Conservation (phyloP, 257 asterid genomes). For the Penstemon eatonii region DNA sequence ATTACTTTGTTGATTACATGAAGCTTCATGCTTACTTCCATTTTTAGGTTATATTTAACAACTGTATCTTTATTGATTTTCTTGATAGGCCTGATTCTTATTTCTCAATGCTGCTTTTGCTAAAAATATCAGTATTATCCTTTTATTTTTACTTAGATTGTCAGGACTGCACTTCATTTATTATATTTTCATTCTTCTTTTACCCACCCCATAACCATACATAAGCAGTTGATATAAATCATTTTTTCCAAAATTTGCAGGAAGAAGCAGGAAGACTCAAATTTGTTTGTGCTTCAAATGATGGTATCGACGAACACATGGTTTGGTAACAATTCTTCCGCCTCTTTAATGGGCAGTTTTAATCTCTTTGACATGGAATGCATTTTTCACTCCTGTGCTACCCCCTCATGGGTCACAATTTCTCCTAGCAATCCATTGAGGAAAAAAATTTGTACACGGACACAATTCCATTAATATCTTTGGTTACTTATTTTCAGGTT, state of each 20-base stretch:
- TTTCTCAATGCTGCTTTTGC: background rate
- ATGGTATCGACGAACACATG: constrained; percentile 85
- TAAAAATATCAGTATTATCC: background rate
- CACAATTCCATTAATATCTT: constrained; percentile 15
- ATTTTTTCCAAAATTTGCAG: constrained; percentile 44
- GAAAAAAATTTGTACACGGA: background rate
- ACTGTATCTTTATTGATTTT: constrained; percentile 3
- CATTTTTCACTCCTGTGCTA: constrained; percentile 1
- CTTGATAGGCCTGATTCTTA: constrained; percentile 15
- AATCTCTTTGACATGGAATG: constrained; percentile 17
- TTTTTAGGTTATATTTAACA: background rate
- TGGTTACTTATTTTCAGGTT: constrained; percentile 54
- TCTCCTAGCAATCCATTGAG: constrained; percentile 13
- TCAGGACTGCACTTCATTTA: background rate
- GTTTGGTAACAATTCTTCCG: constrained; percentile 62
- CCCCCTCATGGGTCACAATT: constrained; percentile 2
- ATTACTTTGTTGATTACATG: background rate
- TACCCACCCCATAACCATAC: background rate
- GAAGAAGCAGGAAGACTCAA: constrained; percentile 88
- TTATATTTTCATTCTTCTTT: background rate
- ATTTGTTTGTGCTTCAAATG: constrained; percentile 88
- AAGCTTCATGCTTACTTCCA: constrained; percentile 8
- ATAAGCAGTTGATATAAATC: constrained; percentile 18
- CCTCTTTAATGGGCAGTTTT: constrained; percentile 11
- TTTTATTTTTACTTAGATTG: background rate